phyloP scores from a whole-genome alignment of 2,329 filamentous ascomycete genomes.

The Aphanoascus verrucosus region DNA sequence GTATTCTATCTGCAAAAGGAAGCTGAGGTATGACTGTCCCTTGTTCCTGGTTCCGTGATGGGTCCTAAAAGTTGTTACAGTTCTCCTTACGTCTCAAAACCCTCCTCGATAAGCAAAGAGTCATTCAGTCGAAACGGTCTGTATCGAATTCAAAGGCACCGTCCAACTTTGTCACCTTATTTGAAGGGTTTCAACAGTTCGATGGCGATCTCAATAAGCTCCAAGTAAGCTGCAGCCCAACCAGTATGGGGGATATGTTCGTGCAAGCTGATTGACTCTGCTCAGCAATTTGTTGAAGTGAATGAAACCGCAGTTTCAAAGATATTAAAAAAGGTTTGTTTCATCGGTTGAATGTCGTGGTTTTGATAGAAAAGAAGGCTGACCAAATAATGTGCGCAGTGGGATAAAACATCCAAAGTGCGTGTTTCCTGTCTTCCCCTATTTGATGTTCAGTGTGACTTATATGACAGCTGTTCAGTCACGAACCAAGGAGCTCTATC shows the following conservation, averaged over 20 bases:
- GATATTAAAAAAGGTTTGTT: slow-evolving; percentile 78
- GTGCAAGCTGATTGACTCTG: slow-evolving; percentile 6
- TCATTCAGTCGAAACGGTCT: slow-evolving; percentile 67
- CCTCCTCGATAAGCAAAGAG: slow-evolving; percentile 86
- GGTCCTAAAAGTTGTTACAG: slow-evolving; percentile 37
- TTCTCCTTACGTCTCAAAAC: slow-evolving; percentile 89
- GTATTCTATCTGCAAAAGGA: slow-evolving; percentile 96
- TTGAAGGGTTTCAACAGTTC: slow-evolving; percentile 96
- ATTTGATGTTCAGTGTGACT: slow-evolving; percentile 9
- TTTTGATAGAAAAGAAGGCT: slow-evolving; percentile 10
- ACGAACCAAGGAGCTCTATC: slow-evolving; percentile 92
- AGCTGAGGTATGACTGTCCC: slow-evolving; percentile 60
- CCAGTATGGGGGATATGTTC: neutral
- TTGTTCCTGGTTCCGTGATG: neutral
- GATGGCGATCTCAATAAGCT: slow-evolving; percentile 94
- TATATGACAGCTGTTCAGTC: slow-evolving; percentile 44
- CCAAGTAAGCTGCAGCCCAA: slow-evolving; percentile 41
- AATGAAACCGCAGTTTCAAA: slow-evolving; percentile 98
- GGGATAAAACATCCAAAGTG: slow-evolving; percentile 97
- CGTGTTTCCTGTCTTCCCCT: slow-evolving; percentile 4
- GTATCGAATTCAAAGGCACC: slow-evolving; percentile 74
- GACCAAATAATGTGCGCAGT: slow-evolving; percentile 41
- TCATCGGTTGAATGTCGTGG: neutral
- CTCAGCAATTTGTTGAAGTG: slow-evolving; percentile 88
- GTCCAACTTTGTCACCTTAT: slow-evolving; percentile 84